A percentile compares a stretch with the other conserved stretches of the same genome.
phyloP scores from a whole-genome alignment of 2,329 filamentous ascomycete species.

The Ceratocystis papillata region DNA sequence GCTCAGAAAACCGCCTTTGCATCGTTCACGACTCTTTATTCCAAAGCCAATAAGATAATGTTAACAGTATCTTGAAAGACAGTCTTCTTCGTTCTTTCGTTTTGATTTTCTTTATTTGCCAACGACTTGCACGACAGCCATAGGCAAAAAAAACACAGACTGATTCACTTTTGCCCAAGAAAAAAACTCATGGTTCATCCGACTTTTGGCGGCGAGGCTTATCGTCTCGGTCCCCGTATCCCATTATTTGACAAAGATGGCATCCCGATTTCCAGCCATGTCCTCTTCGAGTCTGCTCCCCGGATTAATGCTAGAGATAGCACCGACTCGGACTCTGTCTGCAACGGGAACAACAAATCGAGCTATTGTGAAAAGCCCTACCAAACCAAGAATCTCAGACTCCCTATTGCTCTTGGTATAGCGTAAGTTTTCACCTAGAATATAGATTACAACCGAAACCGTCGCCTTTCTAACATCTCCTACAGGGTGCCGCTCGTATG shows the following conservation, averaged over 20 bases:
- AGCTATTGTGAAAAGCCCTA: slow-evolving; percentile 50
- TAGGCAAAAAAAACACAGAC: not conserved
- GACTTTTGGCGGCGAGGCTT: slow-evolving; percentile 10
- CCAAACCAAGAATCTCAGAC: slow-evolving; percentile 43
- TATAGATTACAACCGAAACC: not conserved
- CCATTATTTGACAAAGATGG: slow-evolving; percentile 9
- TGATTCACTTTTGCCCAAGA: not conserved
- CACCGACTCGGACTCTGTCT: slow-evolving; percentile 15
- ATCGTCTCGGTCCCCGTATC: slow-evolving; percentile 18
- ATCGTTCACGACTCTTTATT: slow-evolving; percentile 1
- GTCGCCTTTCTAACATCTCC: not conserved
- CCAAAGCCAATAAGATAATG: not conserved
- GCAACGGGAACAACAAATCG: slow-evolving; percentile 15
- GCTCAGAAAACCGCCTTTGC: not conserved
- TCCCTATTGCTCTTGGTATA: slow-evolving; percentile 59
- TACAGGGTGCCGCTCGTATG: slow-evolving; percentile 62
- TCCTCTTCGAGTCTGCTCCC: slow-evolving; percentile 17
- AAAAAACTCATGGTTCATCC: slow-evolving; percentile 14
- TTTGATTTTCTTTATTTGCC: not conserved
- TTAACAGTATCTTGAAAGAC: not conserved
- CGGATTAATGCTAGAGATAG: slow-evolving; percentile 6
- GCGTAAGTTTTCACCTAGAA: slow-evolving; percentile 45
- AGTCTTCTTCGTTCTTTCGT: not conserved
- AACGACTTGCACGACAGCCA: not conserved
- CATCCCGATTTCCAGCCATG: slow-evolving; percentile 10